phyloP scores from a whole-genome alignment of 2,329 filamentous ascomycete species.

The Colletotrichum nymphaeae region DNA sequence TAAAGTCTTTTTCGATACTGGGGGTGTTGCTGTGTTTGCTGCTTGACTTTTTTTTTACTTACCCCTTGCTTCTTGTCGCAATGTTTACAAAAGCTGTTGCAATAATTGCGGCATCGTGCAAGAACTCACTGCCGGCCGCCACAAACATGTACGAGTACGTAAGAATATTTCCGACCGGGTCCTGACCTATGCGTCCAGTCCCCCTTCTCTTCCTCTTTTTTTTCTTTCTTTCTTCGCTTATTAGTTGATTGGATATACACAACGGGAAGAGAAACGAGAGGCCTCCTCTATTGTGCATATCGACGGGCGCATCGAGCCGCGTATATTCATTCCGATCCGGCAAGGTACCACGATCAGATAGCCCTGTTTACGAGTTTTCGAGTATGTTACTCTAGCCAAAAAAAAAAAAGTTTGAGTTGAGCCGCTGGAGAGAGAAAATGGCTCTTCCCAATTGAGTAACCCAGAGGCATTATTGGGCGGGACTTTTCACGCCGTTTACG shows the following conservation, averaged over 20 bases:
- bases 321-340: background rate
- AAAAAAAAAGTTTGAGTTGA: background rate
- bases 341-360: background rate
- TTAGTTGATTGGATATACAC: background rate
- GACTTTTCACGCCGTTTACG: background rate
- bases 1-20: background rate
- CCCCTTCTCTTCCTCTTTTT: too few species aligned
- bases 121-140: background rate
- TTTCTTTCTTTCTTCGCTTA: too few species aligned
- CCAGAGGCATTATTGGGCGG: background rate
- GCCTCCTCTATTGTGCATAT: conserved; percentile 17
- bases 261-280: background rate
- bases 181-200: too few species aligned
- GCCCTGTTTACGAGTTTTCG: background rate
- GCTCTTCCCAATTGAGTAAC: conserved; percentile 22
- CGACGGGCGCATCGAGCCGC: conserved; percentile 14
- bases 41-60: background rate
- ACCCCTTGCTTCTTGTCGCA: conserved; percentile 4
- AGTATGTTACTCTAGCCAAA: background rate
- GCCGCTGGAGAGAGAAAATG: background rate
- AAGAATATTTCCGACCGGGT: background rate
- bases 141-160: background rate
- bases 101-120: conserved; percentile 21
- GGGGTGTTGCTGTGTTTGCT: background rate
- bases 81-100: conserved; percentile 12